phyloP scores from a whole-genome alignment of 2,329 filamentous ascomycete species.

The Nakataea oryzae region DNA sequence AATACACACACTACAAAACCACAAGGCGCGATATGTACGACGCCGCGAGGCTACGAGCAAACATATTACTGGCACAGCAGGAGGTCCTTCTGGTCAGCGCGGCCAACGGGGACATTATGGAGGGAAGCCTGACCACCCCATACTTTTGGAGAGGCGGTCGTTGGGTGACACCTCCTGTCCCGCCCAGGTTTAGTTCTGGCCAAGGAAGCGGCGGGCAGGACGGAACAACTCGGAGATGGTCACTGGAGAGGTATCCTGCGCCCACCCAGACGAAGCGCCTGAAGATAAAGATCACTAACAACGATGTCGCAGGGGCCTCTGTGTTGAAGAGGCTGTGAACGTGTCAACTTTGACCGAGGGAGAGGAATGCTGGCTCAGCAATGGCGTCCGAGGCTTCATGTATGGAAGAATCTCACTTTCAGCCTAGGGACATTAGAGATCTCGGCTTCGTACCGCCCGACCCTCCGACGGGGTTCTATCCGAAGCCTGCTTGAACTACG shows the following conservation, averaged over 20 bases:
- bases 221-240: conserved; percentile 75
- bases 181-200: conserved; percentile 21
- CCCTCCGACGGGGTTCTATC: not conserved
- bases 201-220: conserved; percentile 64
- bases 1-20: conserved; percentile 82
- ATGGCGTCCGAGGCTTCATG: conserved; percentile 73
- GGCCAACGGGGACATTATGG: conserved; percentile 58
- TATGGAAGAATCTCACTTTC: conserved; percentile 28
- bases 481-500: not conserved
- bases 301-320: conserved; percentile 39
- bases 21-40: conserved; percentile 65
- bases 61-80: conserved; percentile 39
- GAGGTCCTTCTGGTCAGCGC: conserved; percentile 70
- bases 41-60: conserved; percentile 50
- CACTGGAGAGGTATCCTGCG: conserved; percentile 50
- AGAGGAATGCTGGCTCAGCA: conserved; percentile 82
- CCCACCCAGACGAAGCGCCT: not conserved
- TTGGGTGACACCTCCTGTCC: conserved; percentile 75
- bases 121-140: conserved; percentile 72
- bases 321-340: conserved; percentile 52
- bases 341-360: conserved; percentile 52
- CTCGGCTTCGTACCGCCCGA: not conserved
- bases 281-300: not conserved
- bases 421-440: not conserved
- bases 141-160: conserved; percentile 64